These are phyloP conservation scores for Fusarium mangiferae DNA, from an alignment of 2,329 filamentous ascomycete genomes.

Conservation along the genomic window DNA sequence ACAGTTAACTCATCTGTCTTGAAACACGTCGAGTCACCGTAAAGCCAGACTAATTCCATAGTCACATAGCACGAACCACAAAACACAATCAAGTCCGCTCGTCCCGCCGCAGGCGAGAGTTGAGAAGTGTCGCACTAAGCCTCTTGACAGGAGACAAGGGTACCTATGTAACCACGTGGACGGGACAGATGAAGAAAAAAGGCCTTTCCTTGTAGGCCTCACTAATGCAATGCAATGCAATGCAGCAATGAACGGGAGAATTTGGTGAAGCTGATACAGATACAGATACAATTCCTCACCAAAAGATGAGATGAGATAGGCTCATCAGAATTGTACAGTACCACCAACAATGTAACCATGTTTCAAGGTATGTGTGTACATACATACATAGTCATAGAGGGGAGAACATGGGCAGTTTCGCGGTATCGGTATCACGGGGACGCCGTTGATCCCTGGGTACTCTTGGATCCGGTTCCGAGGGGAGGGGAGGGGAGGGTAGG, in stretches of 20 bases:
- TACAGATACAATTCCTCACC: neutral
- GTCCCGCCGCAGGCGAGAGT: slow-evolving; percentile 11
- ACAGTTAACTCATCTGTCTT: neutral
- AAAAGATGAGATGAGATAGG: neutral
- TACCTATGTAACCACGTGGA: slow-evolving; percentile 21
- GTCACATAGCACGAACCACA: slow-evolving; percentile 2
- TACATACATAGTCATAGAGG: neutral
- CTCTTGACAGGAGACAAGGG: slow-evolving; percentile 26
- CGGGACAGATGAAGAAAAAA: neutral
- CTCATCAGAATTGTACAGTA: neutral
- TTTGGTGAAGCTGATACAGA: neutral
- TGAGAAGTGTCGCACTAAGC: neutral
- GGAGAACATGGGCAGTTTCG: slow-evolving; percentile 19
- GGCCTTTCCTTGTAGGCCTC: neutral
- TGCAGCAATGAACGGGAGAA: neutral
- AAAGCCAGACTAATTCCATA: slow-evolving; percentile 1
- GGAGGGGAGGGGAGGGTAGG: neutral
- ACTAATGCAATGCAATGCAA: neutral
- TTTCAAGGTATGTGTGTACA: neutral
- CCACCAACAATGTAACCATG: slow-evolving; percentile 13
- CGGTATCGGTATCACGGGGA: slow-evolving; percentile 15
- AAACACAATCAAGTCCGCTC: neutral
- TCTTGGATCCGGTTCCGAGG: slow-evolving; percentile 11
- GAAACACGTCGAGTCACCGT: slow-evolving; percentile 1
- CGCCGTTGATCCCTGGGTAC: slow-evolving; percentile 6